Base-by-base conservation (phyloP, 768 basidiomycete genomes). In the Lentinus tigrinus region DNA sequence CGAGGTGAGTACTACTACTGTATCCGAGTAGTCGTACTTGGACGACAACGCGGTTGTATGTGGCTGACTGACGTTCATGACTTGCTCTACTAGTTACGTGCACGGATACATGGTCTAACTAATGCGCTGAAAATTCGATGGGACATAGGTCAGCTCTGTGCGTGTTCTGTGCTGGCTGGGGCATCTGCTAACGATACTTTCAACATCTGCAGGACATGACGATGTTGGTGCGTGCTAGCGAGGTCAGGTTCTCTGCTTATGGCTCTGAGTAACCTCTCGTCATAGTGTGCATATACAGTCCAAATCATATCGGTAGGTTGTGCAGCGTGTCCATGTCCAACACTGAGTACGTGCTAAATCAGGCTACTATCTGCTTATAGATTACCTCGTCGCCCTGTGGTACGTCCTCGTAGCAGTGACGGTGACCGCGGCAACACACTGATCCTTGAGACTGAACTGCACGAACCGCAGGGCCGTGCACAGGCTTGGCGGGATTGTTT, bases 201-300 rank as follows among this genome's bases (percentile, higher is more conserved):
- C 1, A 7, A 1, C 31, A 51, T 8, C 7, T 3, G 1, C 52
- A 83, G 82, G 70, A 16, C 76, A 82, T 40, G 65, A 78, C 47
- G 80, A 82, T 56, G 79, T 81, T 46, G 82, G 83, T 84, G 69
- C 28, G 80, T 67, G 21, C 8, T 42, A 14, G 16, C 8, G 23
- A 3, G 7, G 31, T 17, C n/a, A n/a, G n/a, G n/a, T n/a, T n/a
- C n/a, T n/a, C n/a, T n/a, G n/a, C n/a, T n/a, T n/a, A n/a, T n/a
- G n/a, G n/a, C n/a, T n/a, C n/a, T n/a, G n/a, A n/a, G n/a, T n/a
- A n/a, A n/a, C n/a, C n/a, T 49, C 13, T 40, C 23, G 4, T 6
- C 39, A 8, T 60, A 88, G 88, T 86, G 10, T 73, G 87, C 56
- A 66, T 88, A 40, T 87, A 83, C 69, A 85, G 85, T 59, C 78